phyloP scores from a whole-genome alignment of 257 asterid genomes.

The Ilex asprella region DNA sequence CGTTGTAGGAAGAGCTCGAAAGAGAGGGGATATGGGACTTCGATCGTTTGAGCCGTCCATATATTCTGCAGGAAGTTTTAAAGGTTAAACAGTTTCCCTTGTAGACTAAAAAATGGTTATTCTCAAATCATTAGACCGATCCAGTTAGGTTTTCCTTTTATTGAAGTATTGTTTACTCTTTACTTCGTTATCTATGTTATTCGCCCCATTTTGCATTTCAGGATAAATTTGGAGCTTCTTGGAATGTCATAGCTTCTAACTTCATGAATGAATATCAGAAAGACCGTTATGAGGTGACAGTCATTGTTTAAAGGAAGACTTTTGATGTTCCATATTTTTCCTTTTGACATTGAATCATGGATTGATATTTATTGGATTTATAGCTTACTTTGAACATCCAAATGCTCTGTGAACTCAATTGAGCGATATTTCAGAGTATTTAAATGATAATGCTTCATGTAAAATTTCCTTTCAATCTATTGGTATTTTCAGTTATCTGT shows the following conservation, averaged over 20 bases:
- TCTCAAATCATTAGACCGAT: not conserved
- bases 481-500: no score
- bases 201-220: conserved; percentile 27
- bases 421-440: not conserved
- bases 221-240: conserved; percentile 84
- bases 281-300: conserved; percentile 66
- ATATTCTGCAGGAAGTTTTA: conserved; percentile 44
- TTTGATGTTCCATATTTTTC: not conserved
- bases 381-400: not conserved
- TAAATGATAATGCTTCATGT: no score
- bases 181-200: not conserved
- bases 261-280: conserved; percentile 68
- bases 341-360: not conserved
- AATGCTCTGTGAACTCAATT: not conserved
- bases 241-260: conserved; percentile 71
- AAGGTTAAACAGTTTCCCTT: conserved; percentile 31
- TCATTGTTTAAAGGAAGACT: conserved; percentile 8
- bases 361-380: not conserved
- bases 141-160: not conserved
- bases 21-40: conserved; percentile 95
- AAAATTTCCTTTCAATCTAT: no score
- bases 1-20: conserved; percentile 83
- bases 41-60: conserved; percentile 75
- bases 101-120: not conserved
- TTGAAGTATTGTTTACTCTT: not conserved